phyloP scores from a whole-genome alignment of 305 asterid genomes.

The Coffea humblotiana region DNA sequence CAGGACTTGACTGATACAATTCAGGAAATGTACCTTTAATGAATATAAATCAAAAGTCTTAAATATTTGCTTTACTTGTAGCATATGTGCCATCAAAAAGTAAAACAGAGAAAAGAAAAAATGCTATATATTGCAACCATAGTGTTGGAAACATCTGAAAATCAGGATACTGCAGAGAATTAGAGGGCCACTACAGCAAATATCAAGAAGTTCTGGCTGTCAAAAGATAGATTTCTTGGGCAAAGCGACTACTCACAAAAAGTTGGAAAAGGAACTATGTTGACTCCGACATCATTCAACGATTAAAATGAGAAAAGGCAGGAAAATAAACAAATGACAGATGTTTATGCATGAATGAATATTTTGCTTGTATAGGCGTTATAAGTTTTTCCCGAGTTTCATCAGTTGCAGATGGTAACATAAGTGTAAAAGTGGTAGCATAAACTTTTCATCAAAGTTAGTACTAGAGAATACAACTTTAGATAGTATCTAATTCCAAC shows the following conservation, averaged over 20 bases:
- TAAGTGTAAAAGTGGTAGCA: not conserved
- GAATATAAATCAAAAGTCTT: not conserved
- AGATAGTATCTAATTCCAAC: not conserved
- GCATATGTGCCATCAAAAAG: not conserved
- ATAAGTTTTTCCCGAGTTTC: not conserved
- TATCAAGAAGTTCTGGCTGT: not conserved
- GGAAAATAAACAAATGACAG: not conserved
- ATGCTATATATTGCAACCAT: not conserved
- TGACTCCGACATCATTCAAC: not conserved
- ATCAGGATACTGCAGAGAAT: not conserved
- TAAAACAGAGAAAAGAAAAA: not conserved
- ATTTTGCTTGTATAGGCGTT: not conserved
- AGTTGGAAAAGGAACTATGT: not conserved
- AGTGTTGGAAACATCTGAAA: not conserved
- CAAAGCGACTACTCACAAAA: not conserved
- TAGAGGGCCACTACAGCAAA: not conserved
- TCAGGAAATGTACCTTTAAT: not conserved
- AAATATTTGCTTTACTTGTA: not conserved
- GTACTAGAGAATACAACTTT: not conserved
- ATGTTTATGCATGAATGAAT: not conserved
- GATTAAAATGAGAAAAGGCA: not conserved
- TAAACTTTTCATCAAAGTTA: not conserved
- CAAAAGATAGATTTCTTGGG: not conserved
- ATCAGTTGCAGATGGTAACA: not conserved
- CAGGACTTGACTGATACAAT: not conserved